Evolutionary conservation across 768 basidiomycete species (phyloP).

Genomic region (Rhodocollybia butyracea): DNA sequence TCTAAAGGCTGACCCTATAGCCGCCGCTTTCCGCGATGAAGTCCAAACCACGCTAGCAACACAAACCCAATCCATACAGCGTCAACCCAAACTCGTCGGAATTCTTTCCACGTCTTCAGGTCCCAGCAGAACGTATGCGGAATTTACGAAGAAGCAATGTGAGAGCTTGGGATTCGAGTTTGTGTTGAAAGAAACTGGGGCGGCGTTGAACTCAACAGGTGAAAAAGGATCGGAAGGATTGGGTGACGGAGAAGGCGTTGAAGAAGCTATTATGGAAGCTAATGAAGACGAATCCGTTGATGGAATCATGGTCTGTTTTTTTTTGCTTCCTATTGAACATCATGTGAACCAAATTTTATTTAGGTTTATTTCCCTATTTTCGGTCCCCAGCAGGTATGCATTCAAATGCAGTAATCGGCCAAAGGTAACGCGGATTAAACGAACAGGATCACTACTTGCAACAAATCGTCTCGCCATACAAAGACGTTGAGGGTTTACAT

Average conservation of each 20-base stretch:
- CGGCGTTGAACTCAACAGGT: conserved; percentile 37
- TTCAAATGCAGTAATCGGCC: neutral
- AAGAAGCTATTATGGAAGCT: conserved; percentile 93
- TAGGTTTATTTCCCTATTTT: conserved; percentile 97
- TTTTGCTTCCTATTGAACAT: neutral
- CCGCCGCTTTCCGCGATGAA: conserved; percentile 67
- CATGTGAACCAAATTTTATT: neutral
- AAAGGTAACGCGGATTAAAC: neutral
- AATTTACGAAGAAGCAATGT: conserved; percentile 92
- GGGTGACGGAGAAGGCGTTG: conserved; percentile 84
- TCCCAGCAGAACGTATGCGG: conserved; percentile 79
- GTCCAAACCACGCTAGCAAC: conserved; percentile 45
- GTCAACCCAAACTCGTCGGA: conserved; percentile 77
- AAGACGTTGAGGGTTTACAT: conserved; percentile 97
- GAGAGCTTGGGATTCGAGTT: conserved; percentile 85
- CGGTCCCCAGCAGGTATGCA: conserved; percentile 77
- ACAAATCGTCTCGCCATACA: conserved; percentile 94
- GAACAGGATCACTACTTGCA: conserved; percentile 92
- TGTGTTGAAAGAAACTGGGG: conserved; percentile 70
- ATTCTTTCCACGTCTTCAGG: conserved; percentile 84
- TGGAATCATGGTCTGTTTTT: conserved; percentile 84
- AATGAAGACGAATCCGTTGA: conserved; percentile 84
- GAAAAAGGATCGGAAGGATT: conserved; percentile 38
- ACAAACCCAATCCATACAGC: conserved; percentile 18
- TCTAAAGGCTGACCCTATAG: conserved; percentile 76